These are phyloP conservation scores for Gracilaria domingensis DNA, from an alignment of 23 red algal genomes.

Conservation along the genomic window DNA sequence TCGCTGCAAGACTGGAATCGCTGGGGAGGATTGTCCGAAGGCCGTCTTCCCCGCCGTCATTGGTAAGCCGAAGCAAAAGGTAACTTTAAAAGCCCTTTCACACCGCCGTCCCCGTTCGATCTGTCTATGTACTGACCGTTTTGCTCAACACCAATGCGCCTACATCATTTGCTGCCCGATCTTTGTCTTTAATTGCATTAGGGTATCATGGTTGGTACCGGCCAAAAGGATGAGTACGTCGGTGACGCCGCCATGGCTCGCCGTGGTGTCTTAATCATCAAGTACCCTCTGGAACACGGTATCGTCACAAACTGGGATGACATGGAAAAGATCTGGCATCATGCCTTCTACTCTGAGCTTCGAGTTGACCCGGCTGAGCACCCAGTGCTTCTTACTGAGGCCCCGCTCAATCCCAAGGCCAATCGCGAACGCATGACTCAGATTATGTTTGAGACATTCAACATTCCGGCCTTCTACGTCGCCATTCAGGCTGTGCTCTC, in stretches of 20 bases:
- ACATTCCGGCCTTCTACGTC: conserved; percentile 99
- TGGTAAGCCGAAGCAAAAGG: conserved; percentile 96
- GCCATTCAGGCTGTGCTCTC: conserved; percentile 99
- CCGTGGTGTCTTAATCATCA: conserved; percentile 96
- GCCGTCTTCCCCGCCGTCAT: conserved; percentile 98
- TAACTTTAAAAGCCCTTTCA: neutral
- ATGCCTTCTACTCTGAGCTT: conserved; percentile 99
- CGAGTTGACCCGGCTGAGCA: conserved; percentile 95
- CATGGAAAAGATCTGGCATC: conserved; percentile 99
- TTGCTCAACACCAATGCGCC: neutral
- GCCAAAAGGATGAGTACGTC: conserved; percentile 99
- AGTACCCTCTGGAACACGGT: conserved; percentile 99
- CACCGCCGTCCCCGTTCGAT: neutral
- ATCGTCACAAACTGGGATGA: conserved; percentile 99
- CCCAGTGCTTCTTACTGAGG: conserved; percentile 96
- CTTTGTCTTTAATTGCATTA: conserved; percentile 11
- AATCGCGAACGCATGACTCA: conserved; percentile 98
- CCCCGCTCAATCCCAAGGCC: conserved; percentile 98
- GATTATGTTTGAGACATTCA: conserved; percentile 99
- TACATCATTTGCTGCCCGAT: neutral
- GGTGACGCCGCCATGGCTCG: conserved; percentile 97
- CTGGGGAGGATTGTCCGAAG: conserved; percentile 98
- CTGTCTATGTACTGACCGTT: neutral
- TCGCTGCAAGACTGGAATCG: conserved; percentile 97
- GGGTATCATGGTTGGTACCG: conserved; percentile 98